These are phyloP conservation scores for Dalbergia cultrata DNA, from an alignment of 306 rosid species.

Conservation along the genomic window DNA sequence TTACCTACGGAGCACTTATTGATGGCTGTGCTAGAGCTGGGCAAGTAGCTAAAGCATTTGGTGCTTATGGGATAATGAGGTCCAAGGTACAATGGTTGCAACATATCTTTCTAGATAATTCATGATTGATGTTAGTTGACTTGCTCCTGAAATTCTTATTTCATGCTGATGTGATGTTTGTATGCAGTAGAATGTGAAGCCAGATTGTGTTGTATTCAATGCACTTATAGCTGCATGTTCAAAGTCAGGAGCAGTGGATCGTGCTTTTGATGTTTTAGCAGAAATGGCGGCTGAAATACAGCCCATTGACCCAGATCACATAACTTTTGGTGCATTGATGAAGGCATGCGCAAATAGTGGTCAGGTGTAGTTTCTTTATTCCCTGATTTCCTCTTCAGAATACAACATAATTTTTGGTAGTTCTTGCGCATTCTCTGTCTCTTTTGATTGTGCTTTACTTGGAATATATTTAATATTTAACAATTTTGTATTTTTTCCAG, in stretches of 20 bases:
- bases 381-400: neutral
- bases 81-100: slow-evolving; percentile 79
- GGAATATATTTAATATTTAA: slow-evolving; percentile 31
- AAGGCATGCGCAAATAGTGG: slow-evolving; percentile 92
- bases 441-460: slow-evolving; percentile 31
- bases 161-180: slow-evolving; percentile 69
- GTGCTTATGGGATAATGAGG: slow-evolving; percentile 97
- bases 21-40: slow-evolving; percentile 99
- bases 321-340: slow-evolving; percentile 92
- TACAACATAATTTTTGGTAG: slow-evolving; percentile 15
- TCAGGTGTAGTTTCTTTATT: slow-evolving; percentile 67
- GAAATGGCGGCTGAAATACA: slow-evolving; percentile 88
- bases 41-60: slow-evolving; percentile 98
- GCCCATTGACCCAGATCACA: slow-evolving; percentile 90
- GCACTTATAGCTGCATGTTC: slow-evolving; percentile 98
- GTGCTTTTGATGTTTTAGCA: slow-evolving; percentile 94
- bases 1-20: slow-evolving; percentile 94
- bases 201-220: slow-evolving; percentile 99
- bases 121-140: slow-evolving; percentile 21
- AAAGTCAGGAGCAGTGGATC: slow-evolving; percentile 94
- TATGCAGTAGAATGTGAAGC: slow-evolving; percentile 99
- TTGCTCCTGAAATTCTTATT: slow-evolving; percentile 30
- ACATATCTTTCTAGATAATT: slow-evolving; percentile 32
- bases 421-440: slow-evolving; percentile 30
- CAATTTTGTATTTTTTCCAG: slow-evolving; percentile 49